A percentile compares a stretch with the other conserved stretches of the same genome.
Conservation (phyloP, 2,329 filamentous ascomycete species). For the Coniochaeta hoffmannii region DNA sequence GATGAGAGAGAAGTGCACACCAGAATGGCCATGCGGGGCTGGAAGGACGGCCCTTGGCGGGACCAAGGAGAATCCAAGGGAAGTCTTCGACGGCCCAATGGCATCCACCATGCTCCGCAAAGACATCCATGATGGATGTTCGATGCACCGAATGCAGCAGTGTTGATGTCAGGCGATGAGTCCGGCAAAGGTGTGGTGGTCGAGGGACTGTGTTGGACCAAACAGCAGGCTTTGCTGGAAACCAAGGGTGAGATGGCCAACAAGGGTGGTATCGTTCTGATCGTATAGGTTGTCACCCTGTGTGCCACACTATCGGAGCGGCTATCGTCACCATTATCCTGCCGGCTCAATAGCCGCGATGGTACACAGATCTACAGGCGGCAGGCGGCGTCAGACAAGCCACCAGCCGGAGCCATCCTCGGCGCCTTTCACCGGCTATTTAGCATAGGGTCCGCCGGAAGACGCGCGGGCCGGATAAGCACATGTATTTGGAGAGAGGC, state of each 20-base stretch:
- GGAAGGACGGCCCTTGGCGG: not conserved
- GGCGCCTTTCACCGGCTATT: constrained; percentile 1
- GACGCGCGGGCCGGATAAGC: not conserved
- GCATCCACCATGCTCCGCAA: no score
- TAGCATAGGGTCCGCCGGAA: not conserved
- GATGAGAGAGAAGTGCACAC: no score
- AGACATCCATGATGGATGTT: not conserved
- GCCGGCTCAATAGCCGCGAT: constrained; percentile 1
- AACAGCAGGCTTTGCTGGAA: not conserved
- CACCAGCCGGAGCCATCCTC: not conserved
- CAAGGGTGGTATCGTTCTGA: no score
- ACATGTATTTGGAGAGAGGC: not conserved
- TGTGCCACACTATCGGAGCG: not conserved
- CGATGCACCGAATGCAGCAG: not conserved
- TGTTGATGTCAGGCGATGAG: not conserved
- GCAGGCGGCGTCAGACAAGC: not conserved
- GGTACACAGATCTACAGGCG: not conserved
- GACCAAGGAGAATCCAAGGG: not conserved
- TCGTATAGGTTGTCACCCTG: not conserved
- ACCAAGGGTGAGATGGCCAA: not conserved
- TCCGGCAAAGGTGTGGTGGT: not conserved
- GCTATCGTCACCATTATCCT: not conserved
- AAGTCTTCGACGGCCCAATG: not conserved
- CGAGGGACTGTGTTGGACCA: not conserved
- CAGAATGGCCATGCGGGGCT: not conserved